These are phyloP conservation scores for Eremothecium cymbalariae DNA, from an alignment of 1,139 yeast species.

Conservation along the genomic window DNA sequence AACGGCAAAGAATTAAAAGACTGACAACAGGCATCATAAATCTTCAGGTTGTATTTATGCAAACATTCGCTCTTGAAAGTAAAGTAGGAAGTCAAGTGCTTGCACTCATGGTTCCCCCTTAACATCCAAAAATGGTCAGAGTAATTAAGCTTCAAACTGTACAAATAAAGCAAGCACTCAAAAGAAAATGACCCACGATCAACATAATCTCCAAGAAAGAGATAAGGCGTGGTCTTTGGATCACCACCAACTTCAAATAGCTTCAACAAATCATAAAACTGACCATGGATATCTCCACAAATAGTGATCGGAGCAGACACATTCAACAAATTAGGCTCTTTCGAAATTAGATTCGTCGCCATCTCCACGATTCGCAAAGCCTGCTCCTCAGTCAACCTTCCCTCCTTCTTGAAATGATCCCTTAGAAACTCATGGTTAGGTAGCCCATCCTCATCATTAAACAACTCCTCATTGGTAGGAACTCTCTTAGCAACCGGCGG, in stretches of 20 bases:
- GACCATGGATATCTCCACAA: constrained; percentile 97
- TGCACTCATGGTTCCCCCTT: constrained; percentile 94
- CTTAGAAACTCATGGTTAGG: constrained; percentile 69
- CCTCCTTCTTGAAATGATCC: constrained; percentile 73
- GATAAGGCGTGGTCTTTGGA: constrained; percentile 66
- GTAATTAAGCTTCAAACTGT: constrained; percentile 71
- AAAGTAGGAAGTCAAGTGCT: constrained; percentile 87
- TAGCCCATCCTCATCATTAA: constrained; percentile 49
- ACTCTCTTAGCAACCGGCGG: constrained; percentile 58
- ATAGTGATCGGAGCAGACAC: constrained; percentile 93
- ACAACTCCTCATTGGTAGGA: constrained; percentile 66
- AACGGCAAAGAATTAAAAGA: constrained; percentile 86
- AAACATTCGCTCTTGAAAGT: constrained; percentile 88
- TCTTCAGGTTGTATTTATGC: constrained; percentile 62
- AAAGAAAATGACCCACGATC: constrained; percentile 91
- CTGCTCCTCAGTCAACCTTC: constrained; percentile 67
- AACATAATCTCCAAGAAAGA: constrained; percentile 91
- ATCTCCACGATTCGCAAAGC: constrained; percentile 56
- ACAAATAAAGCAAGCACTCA: constrained; percentile 76
- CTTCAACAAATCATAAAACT: constrained; percentile 82
- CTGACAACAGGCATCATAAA: constrained; percentile 68
- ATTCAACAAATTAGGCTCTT: constrained; percentile 71
- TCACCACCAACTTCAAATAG: constrained; percentile 92
- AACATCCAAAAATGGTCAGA: constrained; percentile 74
- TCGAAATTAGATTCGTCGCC: constrained; percentile 59